Conservation (phyloP, 805 yeast genomes). For the Aciculoconidium aculeatum region DNA sequence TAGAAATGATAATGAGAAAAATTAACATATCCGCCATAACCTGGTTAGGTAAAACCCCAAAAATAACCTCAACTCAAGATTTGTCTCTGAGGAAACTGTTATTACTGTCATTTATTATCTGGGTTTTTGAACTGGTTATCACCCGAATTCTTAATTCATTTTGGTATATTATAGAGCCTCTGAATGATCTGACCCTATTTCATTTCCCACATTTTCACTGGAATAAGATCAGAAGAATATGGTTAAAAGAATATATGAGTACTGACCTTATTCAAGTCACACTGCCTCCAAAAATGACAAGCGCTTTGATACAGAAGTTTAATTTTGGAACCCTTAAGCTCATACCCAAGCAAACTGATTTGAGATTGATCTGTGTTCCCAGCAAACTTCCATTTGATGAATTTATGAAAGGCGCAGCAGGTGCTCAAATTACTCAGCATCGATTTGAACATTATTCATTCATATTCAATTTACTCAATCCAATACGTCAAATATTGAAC, state of each 20-base stretch:
- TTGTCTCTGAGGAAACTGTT: constrained; percentile 28
- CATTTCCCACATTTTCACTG: constrained; percentile 60
- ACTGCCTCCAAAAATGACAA: constrained; percentile 5
- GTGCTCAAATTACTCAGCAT: too few species aligned
- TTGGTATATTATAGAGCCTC: constrained; percentile 61
- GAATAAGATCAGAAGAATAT: constrained; percentile 39
- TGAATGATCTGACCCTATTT: constrained; percentile 26
- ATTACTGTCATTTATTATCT: constrained; percentile 41
- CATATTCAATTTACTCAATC: constrained; percentile 38
- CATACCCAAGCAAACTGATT: constrained; percentile 56
- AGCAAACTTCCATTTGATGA: constrained; percentile 4
- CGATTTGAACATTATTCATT: too few species aligned
- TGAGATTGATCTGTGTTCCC: constrained; percentile 59
- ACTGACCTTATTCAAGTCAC: constrained; percentile 22
- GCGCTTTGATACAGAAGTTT: constrained; percentile 3
- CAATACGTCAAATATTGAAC: constrained; percentile 33
- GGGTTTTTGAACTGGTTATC: constrained; percentile 52
- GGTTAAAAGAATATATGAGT: constrained; percentile 36
- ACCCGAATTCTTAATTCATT: constrained; percentile 43
- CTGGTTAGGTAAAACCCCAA: constrained; percentile 46
- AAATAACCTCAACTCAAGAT: constrained; percentile 36
- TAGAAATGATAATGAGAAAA: constrained; percentile 25
- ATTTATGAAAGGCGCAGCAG: constrained; percentile 5
- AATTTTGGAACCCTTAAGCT: constrained; percentile 42
- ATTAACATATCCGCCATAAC: constrained; percentile 39